Evolutionary conservation across 2,329 filamentous ascomycete genomes (phyloP).

Genomic region (Metarhizium sp.): DNA sequence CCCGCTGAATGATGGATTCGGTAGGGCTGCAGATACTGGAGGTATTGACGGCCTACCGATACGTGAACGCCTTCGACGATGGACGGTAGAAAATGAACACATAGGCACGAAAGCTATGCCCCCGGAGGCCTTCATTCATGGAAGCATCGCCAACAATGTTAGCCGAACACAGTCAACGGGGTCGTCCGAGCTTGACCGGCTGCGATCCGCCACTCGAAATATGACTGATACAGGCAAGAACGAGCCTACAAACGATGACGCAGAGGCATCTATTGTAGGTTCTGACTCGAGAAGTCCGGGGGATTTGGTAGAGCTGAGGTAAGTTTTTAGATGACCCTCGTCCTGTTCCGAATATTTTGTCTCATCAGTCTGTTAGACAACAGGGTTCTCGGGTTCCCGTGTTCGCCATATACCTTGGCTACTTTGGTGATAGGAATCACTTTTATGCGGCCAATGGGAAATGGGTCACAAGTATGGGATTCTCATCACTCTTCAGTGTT

Average conservation of each 20-base stretch:
- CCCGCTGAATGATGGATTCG: neutral
- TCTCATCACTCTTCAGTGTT: conserved; percentile 40
- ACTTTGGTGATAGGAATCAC: conserved; percentile 39
- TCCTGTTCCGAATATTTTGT: neutral
- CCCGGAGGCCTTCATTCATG: conserved; percentile 16
- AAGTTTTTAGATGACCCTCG: conserved; percentile 1
- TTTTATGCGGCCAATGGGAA: conserved; percentile 45
- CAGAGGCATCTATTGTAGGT: conserved; percentile 16
- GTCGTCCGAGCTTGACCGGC: conserved; percentile 20
- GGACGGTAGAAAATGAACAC: conserved; percentile 28
- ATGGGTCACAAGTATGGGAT: conserved; percentile 32
- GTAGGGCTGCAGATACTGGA: neutral
- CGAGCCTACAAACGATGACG: conserved; percentile 18
- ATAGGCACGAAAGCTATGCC: conserved; percentile 11
- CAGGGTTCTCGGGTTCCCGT: conserved; percentile 33
- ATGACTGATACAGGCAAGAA: conserved; percentile 17
- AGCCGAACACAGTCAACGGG: conserved; percentile 24
- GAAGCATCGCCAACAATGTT: conserved; percentile 19
- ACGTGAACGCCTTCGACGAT: conserved; percentile 31
- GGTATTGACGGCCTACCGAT: conserved; percentile 17
- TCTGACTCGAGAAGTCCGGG: conserved; percentile 26
- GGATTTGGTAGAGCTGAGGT: conserved; percentile 42
- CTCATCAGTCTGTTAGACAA: conserved; percentile 14
- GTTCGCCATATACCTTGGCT: conserved; percentile 44
- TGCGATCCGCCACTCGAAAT: conserved; percentile 13